Conservation (phyloP, 805 yeast genomes). For the Candida broadrunensis region DNA sequence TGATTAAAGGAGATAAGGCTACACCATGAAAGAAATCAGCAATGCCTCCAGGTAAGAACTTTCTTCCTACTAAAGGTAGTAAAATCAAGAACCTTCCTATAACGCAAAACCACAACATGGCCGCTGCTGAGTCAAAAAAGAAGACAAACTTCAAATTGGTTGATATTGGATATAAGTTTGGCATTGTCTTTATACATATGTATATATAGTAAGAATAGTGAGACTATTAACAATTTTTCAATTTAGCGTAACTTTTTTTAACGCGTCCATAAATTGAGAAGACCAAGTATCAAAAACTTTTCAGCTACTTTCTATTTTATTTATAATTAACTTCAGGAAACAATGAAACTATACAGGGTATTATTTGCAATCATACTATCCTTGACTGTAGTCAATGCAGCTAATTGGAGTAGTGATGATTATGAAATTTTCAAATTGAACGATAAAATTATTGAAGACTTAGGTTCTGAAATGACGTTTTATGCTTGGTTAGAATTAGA, state of each 20-base stretch:
- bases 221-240: too few relatives aligned
- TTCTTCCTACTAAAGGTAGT: conserved; percentile 62
- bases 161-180: conserved; percentile 35
- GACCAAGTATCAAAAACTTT: too few relatives aligned
- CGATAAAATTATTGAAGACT: conserved; percentile 58
- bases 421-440: conserved; percentile 76
- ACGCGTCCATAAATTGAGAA: too few relatives aligned
- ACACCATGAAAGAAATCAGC: conserved; percentile 58
- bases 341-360: neutral
- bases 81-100: conserved; percentile 48
- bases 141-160: conserved; percentile 27
- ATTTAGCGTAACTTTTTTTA: too few relatives aligned
- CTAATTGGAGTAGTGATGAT: conserved; percentile 62
- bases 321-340: too few relatives aligned
- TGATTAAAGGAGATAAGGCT: conserved; percentile 30
- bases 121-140: conserved; percentile 30
- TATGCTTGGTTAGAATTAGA: conserved; percentile 63
- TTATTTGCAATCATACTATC: neutral
- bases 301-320: too few relatives aligned
- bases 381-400: conserved; percentile 20
- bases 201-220: too few relatives aligned
- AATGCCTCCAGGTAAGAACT: conserved; percentile 67
- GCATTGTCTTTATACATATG: conserved; percentile 20
- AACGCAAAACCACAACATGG: conserved; percentile 49
- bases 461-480: conserved; percentile 61